Conservation (phyloP, 176 grass and related monocot genomes). For the Raddia distichophylla region DNA sequence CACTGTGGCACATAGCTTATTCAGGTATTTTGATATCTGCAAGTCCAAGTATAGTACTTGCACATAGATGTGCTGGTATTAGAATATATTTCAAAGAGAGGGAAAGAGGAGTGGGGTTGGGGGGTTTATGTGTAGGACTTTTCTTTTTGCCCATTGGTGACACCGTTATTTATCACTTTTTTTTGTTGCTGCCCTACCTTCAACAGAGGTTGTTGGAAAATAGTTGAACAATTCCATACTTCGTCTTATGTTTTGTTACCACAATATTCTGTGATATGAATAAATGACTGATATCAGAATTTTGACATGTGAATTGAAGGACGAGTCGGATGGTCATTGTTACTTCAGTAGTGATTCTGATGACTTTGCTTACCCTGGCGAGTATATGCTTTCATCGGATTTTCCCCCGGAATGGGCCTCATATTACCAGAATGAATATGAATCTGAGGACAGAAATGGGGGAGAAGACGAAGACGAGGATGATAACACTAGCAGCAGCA, state of each 20-base stretch:
- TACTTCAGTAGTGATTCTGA: slow-evolving; percentile 37
- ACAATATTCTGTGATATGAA: neutral
- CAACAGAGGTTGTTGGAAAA: slow-evolving; percentile 1
- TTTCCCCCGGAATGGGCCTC: neutral
- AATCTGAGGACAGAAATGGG: neutral
- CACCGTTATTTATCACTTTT: neutral
- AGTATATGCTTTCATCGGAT: slow-evolving; percentile 15
- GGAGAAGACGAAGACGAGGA: neutral
- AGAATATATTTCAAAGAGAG: neutral
- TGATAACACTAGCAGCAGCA: neutral
- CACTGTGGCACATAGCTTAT: neutral
- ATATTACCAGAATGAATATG: slow-evolving; percentile 15
- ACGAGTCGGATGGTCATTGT: neutral
- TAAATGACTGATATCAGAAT: neutral
- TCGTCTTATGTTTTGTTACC: neutral
- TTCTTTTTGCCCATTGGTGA: neutral
- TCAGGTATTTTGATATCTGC: neutral
- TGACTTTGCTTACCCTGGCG: neutral
- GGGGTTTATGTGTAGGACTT: neutral
- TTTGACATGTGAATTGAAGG: slow-evolving; percentile 36
- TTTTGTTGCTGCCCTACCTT: slow-evolving; percentile 7
- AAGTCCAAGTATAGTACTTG: slow-evolving; percentile 1
- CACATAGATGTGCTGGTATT: neutral
- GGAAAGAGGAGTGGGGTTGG: too few species aligned
- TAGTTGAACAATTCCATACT: neutral